Percentiles rank a stretch among this genome's conserved stretches.
These are phyloP conservation scores for Beauveria medogensis DNA, from an alignment of 2,329 filamentous ascomycete genomes.

Conservation along the genomic window DNA sequence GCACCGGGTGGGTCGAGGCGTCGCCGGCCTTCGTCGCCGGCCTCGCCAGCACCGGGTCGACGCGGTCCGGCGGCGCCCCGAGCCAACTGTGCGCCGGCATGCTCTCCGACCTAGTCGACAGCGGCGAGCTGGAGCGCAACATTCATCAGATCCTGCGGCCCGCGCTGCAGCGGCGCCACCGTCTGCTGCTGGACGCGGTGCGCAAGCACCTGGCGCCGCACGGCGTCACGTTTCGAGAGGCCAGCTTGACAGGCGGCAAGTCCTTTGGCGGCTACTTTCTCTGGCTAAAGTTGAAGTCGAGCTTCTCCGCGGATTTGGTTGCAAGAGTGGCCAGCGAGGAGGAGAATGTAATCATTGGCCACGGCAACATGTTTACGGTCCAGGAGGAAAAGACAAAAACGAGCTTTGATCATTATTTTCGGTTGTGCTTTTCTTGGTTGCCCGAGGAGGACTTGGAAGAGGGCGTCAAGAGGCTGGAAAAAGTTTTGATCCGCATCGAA, in stretches of 20 bases:
- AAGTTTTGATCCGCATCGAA: conserved; percentile 30
- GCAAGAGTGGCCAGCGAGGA: conserved; percentile 49
- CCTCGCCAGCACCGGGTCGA: conserved; percentile 44
- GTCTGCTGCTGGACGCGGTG: conserved; percentile 50
- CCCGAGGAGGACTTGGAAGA: conserved; percentile 56
- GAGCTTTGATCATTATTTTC: conserved; percentile 51
- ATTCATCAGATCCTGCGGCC: conserved; percentile 36
- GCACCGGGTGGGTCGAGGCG: conserved; percentile 84
- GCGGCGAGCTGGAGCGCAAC: conserved; percentile 35
- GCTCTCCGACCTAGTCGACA: conserved; percentile 38
- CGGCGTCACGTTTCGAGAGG: conserved; percentile 41
- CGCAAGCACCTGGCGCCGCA: conserved; percentile 51
- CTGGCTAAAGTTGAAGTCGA: conserved; percentile 60
- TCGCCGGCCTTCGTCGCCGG: conserved; percentile 47
- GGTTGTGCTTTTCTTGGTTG: conserved; percentile 68
- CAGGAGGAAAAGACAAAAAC: conserved; percentile 44
- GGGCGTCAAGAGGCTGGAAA: conserved; percentile 56
- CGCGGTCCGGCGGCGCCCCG: conserved; percentile 49
- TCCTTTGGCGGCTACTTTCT: conserved; percentile 78
- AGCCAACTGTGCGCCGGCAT: conserved; percentile 46
- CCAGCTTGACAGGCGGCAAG: conserved; percentile 30
- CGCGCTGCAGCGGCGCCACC: conserved; percentile 36
- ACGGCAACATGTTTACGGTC: conserved; percentile 63
- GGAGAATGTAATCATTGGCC: conserved; percentile 60
- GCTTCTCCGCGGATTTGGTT: conserved; percentile 44